Base-by-base conservation (phyloP, 1,284 basidiomycete species). In the Athelia sp. region DNA sequence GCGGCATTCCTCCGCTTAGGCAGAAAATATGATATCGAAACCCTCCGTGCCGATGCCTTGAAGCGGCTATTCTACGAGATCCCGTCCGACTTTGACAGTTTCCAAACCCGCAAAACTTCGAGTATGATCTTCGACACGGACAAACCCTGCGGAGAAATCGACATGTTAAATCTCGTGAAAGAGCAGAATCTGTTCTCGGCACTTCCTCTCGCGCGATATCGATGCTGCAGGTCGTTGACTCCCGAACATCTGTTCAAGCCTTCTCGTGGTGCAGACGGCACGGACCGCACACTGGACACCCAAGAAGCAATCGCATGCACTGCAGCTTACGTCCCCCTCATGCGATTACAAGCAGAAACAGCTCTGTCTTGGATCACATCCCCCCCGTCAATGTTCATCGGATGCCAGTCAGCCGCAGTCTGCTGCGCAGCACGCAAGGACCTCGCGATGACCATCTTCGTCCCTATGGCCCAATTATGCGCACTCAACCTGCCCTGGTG, bases 1-100 rank as follows among this genome's bases (percentile, higher is more conserved):
- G 43, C 43, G 15, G 43, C 43, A n/a, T 44, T 44, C 23, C 21
- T 44, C 10, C 43, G 43, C 15, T 26, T 44, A 10, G 43, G 43
- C 43, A 21, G n/a, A 6, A 44, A 44, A 26, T 44, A 44, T n/a
- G 43, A 44, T 11, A 44, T 44, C 23, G 19, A 26, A 44, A 9
- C 9, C 4, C 23, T 44, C 18, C 22, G 22, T n/a, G 18, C 18
- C 18, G 43, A 44, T n/a, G 43, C 43, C 43, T 18, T 26, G 43
- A 26, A 22, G 24, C 18, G 43, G 23, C 19, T 44, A 9, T n/a
- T 15, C 18, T 44, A 8, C 21, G 43, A 22, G 18, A 18, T 23
- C 23, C 43, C 43, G 6, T 44, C 43, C 4, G 8, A n/a, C 15
- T n/a, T 40, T 21, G 36, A n/a, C 36, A 40, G n/a, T 40, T 6